Conservation (phyloP, 257 asterid genomes). For the Gentiana straminea region DNA sequence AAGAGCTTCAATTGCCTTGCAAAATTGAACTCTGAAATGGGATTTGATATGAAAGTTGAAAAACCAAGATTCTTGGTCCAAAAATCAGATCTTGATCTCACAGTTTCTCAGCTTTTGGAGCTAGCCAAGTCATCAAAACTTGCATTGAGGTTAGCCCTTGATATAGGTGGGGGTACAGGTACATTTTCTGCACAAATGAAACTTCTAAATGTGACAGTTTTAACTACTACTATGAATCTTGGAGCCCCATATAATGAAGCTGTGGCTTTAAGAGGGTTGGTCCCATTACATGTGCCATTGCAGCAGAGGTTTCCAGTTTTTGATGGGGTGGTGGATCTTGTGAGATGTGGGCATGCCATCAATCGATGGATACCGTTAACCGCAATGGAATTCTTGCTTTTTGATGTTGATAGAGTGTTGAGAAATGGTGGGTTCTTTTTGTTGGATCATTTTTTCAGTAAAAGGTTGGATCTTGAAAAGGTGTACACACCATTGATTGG, state of each 20-base stretch:
- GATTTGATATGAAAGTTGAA: slow-evolving; percentile 71
- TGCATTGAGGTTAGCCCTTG: slow-evolving; percentile 57
- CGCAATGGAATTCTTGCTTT: slow-evolving; percentile 71
- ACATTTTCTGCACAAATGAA: slow-evolving; percentile 95
- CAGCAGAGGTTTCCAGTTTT: slow-evolving; percentile 95
- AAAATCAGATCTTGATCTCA: slow-evolving; percentile 84
- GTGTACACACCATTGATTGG: slow-evolving; percentile 68
- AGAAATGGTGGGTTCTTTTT: slow-evolving; percentile 84
- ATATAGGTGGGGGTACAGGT: slow-evolving; percentile 88
- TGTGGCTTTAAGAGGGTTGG: slow-evolving; percentile 77
- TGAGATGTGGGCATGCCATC: slow-evolving; percentile 82
- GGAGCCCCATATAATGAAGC: slow-evolving; percentile 84
- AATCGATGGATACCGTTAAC: slow-evolving; percentile 85
- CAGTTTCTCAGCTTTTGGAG: slow-evolving; percentile 65
- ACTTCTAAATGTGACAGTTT: slow-evolving; percentile 62
- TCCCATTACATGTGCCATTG: slow-evolving; percentile 76
- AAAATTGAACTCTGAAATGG: slow-evolving; percentile 45
- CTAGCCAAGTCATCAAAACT: slow-evolving; percentile 34
- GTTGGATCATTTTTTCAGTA: slow-evolving; percentile 82
- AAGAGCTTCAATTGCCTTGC: slow-evolving; percentile 70
- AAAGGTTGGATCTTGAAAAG: slow-evolving; percentile 65
- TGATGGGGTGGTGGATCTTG: slow-evolving; percentile 88
- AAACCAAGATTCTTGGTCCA: slow-evolving; percentile 38
- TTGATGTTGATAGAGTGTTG: slow-evolving; percentile 82
- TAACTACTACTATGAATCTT: slow-evolving; percentile 83